Evolutionary conservation across 163 green algal genomes (phyloP), one percentile per base, ranked within the genome.

Genomic region (Chlorella variabilis): DNA sequence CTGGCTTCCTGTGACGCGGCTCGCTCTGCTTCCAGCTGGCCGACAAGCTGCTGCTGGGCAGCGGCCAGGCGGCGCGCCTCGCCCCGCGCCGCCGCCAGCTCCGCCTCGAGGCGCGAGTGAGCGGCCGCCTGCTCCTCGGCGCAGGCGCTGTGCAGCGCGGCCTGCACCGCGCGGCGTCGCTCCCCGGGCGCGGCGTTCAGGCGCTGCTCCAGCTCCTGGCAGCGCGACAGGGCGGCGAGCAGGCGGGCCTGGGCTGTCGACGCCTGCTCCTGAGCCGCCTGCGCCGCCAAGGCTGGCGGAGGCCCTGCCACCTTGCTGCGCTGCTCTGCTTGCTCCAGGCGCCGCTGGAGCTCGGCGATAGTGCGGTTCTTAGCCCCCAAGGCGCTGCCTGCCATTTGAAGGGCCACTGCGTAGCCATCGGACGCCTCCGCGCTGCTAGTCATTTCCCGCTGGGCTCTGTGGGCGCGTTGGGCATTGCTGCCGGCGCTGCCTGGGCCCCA

Each of bases 61-160:
- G 65, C 36, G 4, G 45, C 45, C 11, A 54, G 45, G 45, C 45
- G 45, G n/a, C n/a, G n/a, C n/a, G 61, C 61, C 61, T 45, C 6
- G 8, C 29, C 8, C n/a, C n/a, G n/a, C n/a, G n/a, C n/a, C n/a
- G n/a, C n/a, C n/a, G n/a, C n/a, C n/a, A n/a, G n/a, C 61, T 54
- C 65, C 65, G 65, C 36, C 34, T 51, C 34, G 33, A 71, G 65
- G 11, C 38, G 73, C 66, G 33, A 68, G 81, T 61, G 34, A 7
- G n/a, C n/a, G 29, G n/a, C 29, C 7, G 29, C 27, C 27, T 67
- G 59, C 29, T 38, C n/a, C 59, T 63, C 59, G 8, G 4, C 18
- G 29, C 29, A 27, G 8, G 59, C 29, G 27, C 7, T 9, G n/a
- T 67, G 59, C 27, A 38, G n/a, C n/a, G 29, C 59, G 29, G 59